Percentiles rank a stretch among this genome's conserved stretches.
Evolutionary conservation across 139 green algal genomes (phyloP).

Genomic region (Parachlorella kessleri): DNA sequence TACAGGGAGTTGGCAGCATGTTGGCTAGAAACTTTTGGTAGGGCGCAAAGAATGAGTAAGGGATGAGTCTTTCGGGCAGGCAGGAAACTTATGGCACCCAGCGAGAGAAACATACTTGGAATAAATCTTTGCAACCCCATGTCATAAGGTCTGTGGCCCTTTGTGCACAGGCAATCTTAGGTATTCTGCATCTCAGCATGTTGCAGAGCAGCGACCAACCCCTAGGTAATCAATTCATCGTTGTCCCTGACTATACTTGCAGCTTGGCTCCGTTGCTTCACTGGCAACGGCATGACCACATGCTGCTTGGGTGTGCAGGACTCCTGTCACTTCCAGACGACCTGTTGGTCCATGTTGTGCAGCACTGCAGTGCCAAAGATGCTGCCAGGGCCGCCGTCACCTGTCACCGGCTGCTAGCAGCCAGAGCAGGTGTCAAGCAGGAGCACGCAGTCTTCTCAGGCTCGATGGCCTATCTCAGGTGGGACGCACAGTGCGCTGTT

Average conservation of each 20-base stretch:
- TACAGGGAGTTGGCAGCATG: too few species aligned
- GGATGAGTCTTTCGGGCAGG: too few species aligned
- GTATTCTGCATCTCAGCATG: neutral
- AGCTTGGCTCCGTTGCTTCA: neutral
- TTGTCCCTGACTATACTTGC: neutral
- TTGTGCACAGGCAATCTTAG: neutral
- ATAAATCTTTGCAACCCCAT: too few species aligned
- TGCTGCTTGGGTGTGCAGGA: neutral
- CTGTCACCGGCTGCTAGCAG: conserved; percentile 2
- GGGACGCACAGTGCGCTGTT: neutral
- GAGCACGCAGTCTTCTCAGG: conserved; percentile 3
- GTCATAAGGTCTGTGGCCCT: neutral
- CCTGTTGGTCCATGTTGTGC: conserved; percentile 6
- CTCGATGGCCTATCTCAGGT: neutral
- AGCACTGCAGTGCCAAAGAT: neutral
- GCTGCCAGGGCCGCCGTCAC: neutral
- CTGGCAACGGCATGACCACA: neutral
- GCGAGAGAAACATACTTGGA: too few species aligned
- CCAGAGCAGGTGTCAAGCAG: neutral
- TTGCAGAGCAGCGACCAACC: neutral
- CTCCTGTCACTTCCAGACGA: conserved; percentile 14
- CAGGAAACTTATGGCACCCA: too few species aligned
- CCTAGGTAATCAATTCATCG: neutral
- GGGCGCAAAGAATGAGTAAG: too few species aligned
- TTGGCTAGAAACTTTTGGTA: too few species aligned